Percentiles rank a stretch among this genome's conserved stretches.
Evolutionary conservation across 2,329 filamentous ascomycete genomes (phyloP).

Genomic region (Ilyonectria robusta): DNA sequence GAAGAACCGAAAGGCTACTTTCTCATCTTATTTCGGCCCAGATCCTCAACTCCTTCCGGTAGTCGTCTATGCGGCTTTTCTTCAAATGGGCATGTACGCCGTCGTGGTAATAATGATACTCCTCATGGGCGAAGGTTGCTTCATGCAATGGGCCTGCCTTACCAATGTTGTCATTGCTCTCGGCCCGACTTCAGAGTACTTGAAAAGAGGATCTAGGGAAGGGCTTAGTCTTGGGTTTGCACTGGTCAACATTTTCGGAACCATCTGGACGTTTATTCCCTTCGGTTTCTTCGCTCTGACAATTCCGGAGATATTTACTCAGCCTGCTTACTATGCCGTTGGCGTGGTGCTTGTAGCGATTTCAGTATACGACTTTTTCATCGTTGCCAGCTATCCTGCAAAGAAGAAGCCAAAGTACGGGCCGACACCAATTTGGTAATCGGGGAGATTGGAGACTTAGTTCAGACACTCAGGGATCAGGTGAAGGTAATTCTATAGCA

Average conservation of each 20-base stretch:
- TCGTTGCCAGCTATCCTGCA: conserved; percentile 9
- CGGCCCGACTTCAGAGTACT: conserved; percentile 16
- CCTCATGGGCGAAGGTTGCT: conserved; percentile 19
- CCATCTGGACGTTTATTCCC: conserved; percentile 23
- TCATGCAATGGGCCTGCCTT: conserved; percentile 18
- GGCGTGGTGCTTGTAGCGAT: background rate
- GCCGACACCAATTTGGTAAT: background rate
- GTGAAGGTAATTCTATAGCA: no score
- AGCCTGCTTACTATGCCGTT: background rate
- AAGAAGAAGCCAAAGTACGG: background rate
- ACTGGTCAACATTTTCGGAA: conserved; percentile 18
- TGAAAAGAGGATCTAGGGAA: conserved; percentile 15
- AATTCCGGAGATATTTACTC: conserved; percentile 23
- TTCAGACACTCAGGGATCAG: no score
- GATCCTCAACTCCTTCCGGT: background rate
- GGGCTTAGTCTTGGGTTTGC: conserved; percentile 20
- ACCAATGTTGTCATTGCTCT: conserved; percentile 25
- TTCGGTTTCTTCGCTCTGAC: conserved; percentile 7
- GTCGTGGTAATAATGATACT: background rate
- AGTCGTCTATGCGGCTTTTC: background rate
- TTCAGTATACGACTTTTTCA: background rate
- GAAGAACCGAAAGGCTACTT: background rate
- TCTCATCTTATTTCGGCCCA: conserved; percentile 3
- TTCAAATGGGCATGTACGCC: conserved; percentile 17
- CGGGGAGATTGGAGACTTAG: no score